Evolutionary conservation across 306 rosid species (phyloP).

Genomic region (Casuarina cunninghamiana): DNA sequence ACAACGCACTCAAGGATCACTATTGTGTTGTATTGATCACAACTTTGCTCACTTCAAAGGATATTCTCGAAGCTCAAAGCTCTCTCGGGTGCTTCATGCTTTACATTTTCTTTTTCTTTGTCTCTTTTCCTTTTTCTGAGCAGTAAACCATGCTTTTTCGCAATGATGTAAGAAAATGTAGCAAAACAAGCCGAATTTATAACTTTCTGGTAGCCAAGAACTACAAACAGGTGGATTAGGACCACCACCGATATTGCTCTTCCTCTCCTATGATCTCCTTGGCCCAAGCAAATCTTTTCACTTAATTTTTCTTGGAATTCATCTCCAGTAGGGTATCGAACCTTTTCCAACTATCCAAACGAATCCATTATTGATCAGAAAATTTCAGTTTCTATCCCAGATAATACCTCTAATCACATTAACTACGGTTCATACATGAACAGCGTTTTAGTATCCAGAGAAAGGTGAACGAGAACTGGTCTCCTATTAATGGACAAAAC

Average conservation of each 20-base stretch:
- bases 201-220: too few relatives aligned
- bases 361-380: not conserved
- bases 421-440: not conserved
- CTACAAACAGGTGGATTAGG: not conserved
- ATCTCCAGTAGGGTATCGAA: not conserved
- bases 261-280: not conserved
- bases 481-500: not conserved
- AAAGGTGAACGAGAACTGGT: not conserved
- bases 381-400: not conserved
- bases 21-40: not conserved
- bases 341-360: not conserved
- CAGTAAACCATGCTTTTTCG: not conserved
- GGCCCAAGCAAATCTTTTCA: not conserved
- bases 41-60: not conserved
- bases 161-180: too few relatives aligned
- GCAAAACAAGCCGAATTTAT: too few relatives aligned
- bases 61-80: not conserved
- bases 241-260: not conserved
- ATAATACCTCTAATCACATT: not conserved
- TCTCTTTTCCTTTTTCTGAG: too few relatives aligned
- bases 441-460: not conserved
- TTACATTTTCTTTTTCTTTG: too few relatives aligned
- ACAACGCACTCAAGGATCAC: not conserved
- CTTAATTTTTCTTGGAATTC: not conserved
- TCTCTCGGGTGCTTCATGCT: not conserved